Evolutionary conservation across 805 yeast genomes (phyloP).

Genomic region (Saccharomycopsis guyanensis): DNA sequence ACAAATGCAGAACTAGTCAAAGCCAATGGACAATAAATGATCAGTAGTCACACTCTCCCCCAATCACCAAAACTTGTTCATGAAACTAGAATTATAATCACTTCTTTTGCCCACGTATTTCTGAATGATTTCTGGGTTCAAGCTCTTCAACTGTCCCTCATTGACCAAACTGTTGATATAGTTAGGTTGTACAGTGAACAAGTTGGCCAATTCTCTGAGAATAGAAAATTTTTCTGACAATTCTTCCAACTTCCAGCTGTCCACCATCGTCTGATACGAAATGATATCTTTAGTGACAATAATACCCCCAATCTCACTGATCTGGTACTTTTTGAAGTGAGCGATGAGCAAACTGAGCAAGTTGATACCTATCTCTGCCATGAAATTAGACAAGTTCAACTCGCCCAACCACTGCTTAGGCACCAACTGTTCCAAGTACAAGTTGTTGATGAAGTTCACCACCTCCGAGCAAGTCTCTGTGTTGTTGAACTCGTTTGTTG

Average conservation of each 20-base stretch:
- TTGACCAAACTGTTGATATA: constrained; percentile 68
- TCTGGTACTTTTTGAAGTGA: constrained; percentile 69
- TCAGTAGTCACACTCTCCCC: too few relatives aligned
- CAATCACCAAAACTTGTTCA: constrained; percentile 37
- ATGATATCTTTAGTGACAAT: constrained; percentile 77
- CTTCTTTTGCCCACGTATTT: constrained; percentile 62
- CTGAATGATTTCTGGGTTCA: constrained; percentile 55
- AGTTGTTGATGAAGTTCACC: constrained; percentile 41
- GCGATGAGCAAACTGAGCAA: constrained; percentile 52
- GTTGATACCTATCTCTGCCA: constrained; percentile 50
- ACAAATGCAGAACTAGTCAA: too few relatives aligned
- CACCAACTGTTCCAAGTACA: constrained; percentile 26
- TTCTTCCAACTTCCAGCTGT: constrained; percentile 56
- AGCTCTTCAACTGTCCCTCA: constrained; percentile 67
- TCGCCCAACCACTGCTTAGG: constrained; percentile 8
- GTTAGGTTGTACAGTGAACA: constrained; percentile 80
- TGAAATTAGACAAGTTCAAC: constrained; percentile 42
- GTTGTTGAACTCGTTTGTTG: constrained; percentile 39
- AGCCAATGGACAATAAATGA: too few relatives aligned
- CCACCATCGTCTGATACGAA: constrained; percentile 61
- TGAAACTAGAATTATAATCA: constrained; percentile 53
- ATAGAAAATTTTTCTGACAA: constrained; percentile 59
- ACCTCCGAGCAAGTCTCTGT: constrained; percentile 66
- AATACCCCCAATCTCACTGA: constrained; percentile 77
- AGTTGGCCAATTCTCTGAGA: constrained; percentile 72